Base-by-base conservation (phyloP, 2,329 filamentous ascomycete species). In the Colletotrichum sp. region DNA sequence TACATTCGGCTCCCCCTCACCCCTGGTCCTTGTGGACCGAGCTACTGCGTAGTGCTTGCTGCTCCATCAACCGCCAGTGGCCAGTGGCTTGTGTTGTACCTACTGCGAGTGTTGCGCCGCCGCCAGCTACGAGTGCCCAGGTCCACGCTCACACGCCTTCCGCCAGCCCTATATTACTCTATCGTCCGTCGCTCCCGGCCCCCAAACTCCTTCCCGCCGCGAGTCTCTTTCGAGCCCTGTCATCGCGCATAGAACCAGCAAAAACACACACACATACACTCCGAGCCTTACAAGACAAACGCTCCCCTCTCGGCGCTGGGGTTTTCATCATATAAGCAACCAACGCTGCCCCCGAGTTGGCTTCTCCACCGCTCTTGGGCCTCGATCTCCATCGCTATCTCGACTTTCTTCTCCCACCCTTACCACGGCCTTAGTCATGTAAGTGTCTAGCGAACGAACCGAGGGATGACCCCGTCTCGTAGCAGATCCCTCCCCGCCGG, bases 131-230 rank as follows among this genome's bases (percentile, higher is more conserved):
- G 34, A 34, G 55, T 72, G 72, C 68, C 48, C 72, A 75, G 32
- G 71, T 68, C 70, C 69, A 32, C 65, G 36, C 36, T 63, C 72
- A 63, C 68, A 58, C 67, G 57, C 73, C 70, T 64, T 68, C 64
- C 32, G 64, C 73, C 73, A 75, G 73, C 73, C 73, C 73, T 75
- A 75, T 73, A 75, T 73, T 73, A 73, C 57, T 73, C 69, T 60
- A 73, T 58, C 64, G 48, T 30, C 43, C 70, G 43, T 68, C 69
- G 32, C 70, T 67, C 63, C 57, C 43, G 64, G 73, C 73, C 73
- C 73, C 73, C 70, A 73, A 67, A 43, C 57, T 48, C 58, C 70
- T 65, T 73, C 64, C 70, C 73, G 64, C 38, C 24, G 70, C 24
- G 57, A 75, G 72, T 60, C 63, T 66, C 34, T 30, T 26, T 43